Base-by-base conservation (phyloP, 2,329 filamentous ascomycete species). In the Hypocrella siamensis region DNA sequence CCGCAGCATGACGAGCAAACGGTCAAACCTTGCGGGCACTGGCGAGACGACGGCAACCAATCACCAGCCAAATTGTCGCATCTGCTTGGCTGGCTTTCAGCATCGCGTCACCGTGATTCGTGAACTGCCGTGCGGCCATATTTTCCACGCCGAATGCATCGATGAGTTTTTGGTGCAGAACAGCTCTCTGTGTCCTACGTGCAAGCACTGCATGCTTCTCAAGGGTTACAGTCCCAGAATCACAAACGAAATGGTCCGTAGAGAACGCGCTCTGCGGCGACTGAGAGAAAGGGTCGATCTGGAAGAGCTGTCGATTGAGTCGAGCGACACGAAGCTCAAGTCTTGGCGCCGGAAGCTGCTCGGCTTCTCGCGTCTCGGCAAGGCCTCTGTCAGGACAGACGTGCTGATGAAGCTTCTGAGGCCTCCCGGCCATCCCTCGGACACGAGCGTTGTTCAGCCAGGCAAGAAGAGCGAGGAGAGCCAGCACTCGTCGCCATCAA, bases 91-190 rank as follows among this genome's bases (percentile, higher is more conserved):
- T 33, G 73, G 82, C 36, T 96, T 83, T 46, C 66, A 79, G 18
- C 67, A 74, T 12, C 68, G 71, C 24, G 57, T 65, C 14, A 79
- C 81, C 0, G 69, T 75, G 15, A 85, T 96, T 34, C 79, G 85
- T 34, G 81, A 94, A 53, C 63, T 96, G 3, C 75, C 83, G 0
- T 98, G 90, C 44, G 75, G 79, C 1, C 90, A 98, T 50, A 88
- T 96, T 35, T 98, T 86, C 53, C 88, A 98, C 42, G 79, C 82
- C 0, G 78, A 81, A 40, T 98, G 90, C 47, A 86, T 96, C 40
- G 86, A 96, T 47, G 70, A 76, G 16, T 93, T 90, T 45, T 62
- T 96, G 10, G 65, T 68, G 27, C 66, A 75, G 33, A 78, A 79
- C 47, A 92, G 81, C 48, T 92, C 82, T 14, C 64, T 94, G 2